These are phyloP conservation scores for Chrysoporthe deuterocubensis DNA, from an alignment of 2,329 filamentous ascomycete genomes.

Conservation along the genomic window DNA sequence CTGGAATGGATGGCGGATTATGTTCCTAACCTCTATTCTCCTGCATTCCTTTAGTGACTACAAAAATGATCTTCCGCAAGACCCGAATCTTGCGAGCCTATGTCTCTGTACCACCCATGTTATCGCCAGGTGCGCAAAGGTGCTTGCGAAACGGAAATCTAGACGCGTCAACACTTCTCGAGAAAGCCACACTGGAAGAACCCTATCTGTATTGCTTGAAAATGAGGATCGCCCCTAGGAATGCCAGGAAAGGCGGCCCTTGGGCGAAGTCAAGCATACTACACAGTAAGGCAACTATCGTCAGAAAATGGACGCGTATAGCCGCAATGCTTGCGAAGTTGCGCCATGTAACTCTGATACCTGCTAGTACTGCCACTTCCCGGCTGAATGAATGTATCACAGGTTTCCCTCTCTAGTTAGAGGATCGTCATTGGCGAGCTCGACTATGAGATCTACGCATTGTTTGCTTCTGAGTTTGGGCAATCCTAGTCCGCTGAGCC, in stretches of 20 bases:
- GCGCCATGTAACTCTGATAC: conserved; percentile 1
- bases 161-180: neutral
- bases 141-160: neutral
- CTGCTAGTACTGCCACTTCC: neutral
- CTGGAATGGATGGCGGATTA: neutral
- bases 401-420: neutral
- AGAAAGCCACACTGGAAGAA: neutral
- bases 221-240: neutral
- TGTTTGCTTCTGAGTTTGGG: no score
- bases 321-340: neutral
- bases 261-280: neutral
- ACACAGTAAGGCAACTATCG: neutral
- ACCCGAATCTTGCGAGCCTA: neutral
- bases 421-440: no score
- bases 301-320: neutral
- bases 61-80: neutral
- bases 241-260: neutral
- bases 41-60: neutral
- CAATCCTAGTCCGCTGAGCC: no score
- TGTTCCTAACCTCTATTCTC: neutral
- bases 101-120: neutral
- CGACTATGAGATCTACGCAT: no score
- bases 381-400: neutral
- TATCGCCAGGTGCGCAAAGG: neutral
- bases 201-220: neutral